A percentile compares a stretch with the other conserved stretches of the same genome.
phyloP scores from a whole-genome alignment of 176 grass and related monocot species.

The Musa troglodytarum region DNA sequence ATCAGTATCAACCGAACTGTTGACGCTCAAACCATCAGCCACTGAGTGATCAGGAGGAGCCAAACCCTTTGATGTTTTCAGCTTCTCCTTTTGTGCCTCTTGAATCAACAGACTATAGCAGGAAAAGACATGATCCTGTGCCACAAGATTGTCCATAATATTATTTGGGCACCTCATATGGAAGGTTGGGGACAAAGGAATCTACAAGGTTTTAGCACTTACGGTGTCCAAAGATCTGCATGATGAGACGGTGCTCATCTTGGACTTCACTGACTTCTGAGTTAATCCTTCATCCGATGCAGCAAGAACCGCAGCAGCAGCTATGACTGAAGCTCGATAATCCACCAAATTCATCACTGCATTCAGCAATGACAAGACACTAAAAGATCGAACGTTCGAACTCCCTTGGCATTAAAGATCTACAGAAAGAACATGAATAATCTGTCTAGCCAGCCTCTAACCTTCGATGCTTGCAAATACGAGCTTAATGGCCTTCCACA shows the following conservation, averaged over 20 bases:
- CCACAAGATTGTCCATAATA: constrained; percentile 19
- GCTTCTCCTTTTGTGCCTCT: constrained; percentile 28
- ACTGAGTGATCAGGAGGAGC: constrained; percentile 23
- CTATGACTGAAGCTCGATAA: constrained; percentile 52
- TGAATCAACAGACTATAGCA: constrained; percentile 84
- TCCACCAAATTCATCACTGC: constrained; percentile 61
- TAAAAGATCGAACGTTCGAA: neutral
- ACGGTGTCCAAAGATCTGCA: constrained; percentile 52
- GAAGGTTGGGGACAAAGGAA: constrained; percentile 7
- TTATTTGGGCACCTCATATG: neutral
- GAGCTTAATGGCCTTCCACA: constrained; percentile 39
- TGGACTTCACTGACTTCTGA: constrained; percentile 33
- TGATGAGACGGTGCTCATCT: constrained; percentile 35
- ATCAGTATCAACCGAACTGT: constrained; percentile 33
- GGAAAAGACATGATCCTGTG: constrained; percentile 77
- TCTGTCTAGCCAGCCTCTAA: neutral
- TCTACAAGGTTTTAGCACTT: constrained; percentile 16
- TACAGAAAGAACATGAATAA: neutral
- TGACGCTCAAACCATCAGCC: constrained; percentile 26
- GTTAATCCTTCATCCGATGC: constrained; percentile 24
- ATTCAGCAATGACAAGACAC: no score
- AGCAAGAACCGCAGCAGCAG: constrained; percentile 50
- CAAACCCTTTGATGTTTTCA: constrained; percentile 34
- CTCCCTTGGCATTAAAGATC: constrained; percentile 3
- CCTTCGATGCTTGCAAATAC: constrained; percentile 53